Evolutionary conservation across 2,329 filamentous ascomycete genomes (phyloP).

Genomic region (Exophiala phaeomuriformis): DNA sequence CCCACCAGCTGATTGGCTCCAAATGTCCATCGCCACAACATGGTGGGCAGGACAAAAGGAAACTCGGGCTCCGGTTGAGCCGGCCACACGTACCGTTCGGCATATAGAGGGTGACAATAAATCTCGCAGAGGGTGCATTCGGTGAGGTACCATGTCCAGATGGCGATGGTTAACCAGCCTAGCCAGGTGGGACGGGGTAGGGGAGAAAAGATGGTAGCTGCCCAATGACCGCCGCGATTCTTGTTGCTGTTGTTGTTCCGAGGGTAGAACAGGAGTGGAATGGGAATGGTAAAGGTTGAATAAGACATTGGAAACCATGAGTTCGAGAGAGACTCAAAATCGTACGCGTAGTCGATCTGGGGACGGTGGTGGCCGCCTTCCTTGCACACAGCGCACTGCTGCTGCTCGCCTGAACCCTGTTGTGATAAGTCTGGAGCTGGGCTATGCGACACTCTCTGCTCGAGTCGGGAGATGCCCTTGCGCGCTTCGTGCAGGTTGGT

Average conservation of each 20-base stretch:
- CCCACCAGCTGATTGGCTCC: background rate
- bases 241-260: constrained; percentile 29
- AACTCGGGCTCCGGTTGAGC: constrained; percentile 46
- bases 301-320: constrained; percentile 46
- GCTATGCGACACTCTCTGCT: constrained; percentile 32
- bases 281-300: constrained; percentile 50
- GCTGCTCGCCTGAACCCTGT: too few relatives aligned
- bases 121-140: constrained; percentile 45
- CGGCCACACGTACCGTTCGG: constrained; percentile 43
- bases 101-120: constrained; percentile 47
- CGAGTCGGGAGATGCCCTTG: constrained; percentile 35
- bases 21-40: constrained; percentile 42
- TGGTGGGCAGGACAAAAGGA: constrained; percentile 50
- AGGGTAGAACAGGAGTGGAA: constrained; percentile 20
- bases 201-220: too few relatives aligned
- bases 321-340: background rate
- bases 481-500: constrained; percentile 38
- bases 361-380: background rate
- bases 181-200: constrained; percentile 34
- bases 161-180: constrained; percentile 35
- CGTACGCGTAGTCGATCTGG: constrained; percentile 32
- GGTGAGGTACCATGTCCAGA: constrained; percentile 44
- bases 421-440: background rate
- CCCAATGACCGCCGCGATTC: constrained; percentile 19
- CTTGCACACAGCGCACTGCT: too few relatives aligned